Evolutionary conservation across 2,329 filamentous ascomycete species (phyloP), one percentile per base, ranked within the genome.

Genomic region (Botrytis paeoniae): DNA sequence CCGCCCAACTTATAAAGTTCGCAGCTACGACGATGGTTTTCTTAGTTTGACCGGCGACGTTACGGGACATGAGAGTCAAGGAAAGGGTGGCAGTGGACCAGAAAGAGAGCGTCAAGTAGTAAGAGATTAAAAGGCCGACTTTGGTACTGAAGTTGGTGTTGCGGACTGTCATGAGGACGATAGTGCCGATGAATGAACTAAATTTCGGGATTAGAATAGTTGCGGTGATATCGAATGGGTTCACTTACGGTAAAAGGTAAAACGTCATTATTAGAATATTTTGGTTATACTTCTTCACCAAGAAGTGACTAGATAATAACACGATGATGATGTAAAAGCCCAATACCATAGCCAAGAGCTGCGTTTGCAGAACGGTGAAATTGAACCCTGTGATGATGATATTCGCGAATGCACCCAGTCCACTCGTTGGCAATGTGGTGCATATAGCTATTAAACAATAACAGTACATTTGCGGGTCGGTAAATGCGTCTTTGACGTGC

Each of bases 101-200:
- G 86, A 94, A 94, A 8, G 90, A 93, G 29, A 93, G 85, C 0
- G 89, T 91, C 75, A 94, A 91, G 82, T 94, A 94, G 84, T 94
- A 94, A 78, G 86, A 88, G 78, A 94, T 88, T 22, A 94, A 83
- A 0, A 94, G 85, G 9, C 92, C 92, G 41, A 90, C 85, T 81
- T 91, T 87, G 54, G 88, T 89, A 14, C 86, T 81, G 51, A 85
- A 84, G 61, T 84, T 87, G 10, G 85, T 84, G 76, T 91, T 90
- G 35, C 86, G 81, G 12, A 94, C 86, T 0, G 89, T 91, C 87
- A 94, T 91, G 72, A 94, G 86, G 57, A 93, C 86, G 70, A 92
- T 89, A 1, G 91, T 93, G 70, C 92, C 92, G 64, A 92, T 80
- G 78, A 92, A 92, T 0, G 90, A 92, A 29, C 88, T 90, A 29